Percentiles rank a stretch among this genome's conserved stretches.
phyloP scores from a whole-genome alignment of 176 grass and related monocot species.

The Ensete glaucum region DNA sequence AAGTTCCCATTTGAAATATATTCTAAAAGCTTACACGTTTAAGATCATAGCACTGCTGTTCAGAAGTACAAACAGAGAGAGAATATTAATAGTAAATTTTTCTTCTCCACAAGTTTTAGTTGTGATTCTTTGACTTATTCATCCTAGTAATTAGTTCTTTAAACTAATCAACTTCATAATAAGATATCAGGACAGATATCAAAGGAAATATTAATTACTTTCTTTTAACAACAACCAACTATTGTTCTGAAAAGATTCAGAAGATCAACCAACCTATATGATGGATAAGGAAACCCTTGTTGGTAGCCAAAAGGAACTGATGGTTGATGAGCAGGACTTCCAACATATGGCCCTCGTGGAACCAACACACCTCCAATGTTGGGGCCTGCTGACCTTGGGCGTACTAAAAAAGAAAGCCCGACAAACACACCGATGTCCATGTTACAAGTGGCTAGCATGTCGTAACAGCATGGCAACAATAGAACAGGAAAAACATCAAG shows the following conservation, averaged over 20 bases:
- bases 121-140: too few relatives aligned
- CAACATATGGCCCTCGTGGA: conserved; percentile 58
- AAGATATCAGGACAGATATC: too few relatives aligned
- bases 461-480: neutral
- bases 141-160: too few relatives aligned
- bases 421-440: neutral
- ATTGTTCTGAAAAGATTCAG: neutral
- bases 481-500: neutral
- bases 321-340: conserved; percentile 49
- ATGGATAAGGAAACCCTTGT: conserved; percentile 55
- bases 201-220: neutral
- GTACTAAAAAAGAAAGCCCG: conserved; percentile 35
- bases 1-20: too few relatives aligned
- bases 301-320: conserved; percentile 59
- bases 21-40: too few relatives aligned
- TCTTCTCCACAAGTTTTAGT: too few relatives aligned
- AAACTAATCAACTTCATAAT: too few relatives aligned
- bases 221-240: neutral
- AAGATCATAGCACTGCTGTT: too few relatives aligned
- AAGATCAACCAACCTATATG: conserved; percentile 54
- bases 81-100: too few relatives aligned
- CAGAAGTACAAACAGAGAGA: too few relatives aligned
- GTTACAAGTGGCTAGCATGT: neutral
- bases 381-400: conserved; percentile 65
- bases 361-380: conserved; percentile 47